phyloP scores from a whole-genome alignment of 352 stramenopile genomes.

The Phytopythium boreale region DNA sequence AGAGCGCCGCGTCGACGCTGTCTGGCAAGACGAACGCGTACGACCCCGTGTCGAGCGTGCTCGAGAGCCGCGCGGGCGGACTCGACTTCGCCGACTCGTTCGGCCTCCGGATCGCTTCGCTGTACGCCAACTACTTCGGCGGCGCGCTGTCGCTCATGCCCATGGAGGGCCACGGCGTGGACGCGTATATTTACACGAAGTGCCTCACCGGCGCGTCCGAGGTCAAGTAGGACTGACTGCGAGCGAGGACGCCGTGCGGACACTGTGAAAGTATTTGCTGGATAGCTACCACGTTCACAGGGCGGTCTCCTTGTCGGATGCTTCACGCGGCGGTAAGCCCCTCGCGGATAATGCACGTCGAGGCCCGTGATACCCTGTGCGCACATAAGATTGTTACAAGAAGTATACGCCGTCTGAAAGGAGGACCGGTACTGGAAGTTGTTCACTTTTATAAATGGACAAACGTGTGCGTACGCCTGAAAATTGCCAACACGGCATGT shows the following conservation, averaged over 20 bases:
- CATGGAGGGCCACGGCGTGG: conserved; percentile 98
- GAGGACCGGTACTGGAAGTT: no score
- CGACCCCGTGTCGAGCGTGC: conserved; percentile 62
- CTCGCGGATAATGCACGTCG: no score
- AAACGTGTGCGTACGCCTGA: no score
- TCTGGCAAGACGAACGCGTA: conserved; percentile 29
- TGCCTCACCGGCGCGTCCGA: conserved; percentile 72
- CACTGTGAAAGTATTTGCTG: no score
- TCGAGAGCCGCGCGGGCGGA: conserved; percentile 62
- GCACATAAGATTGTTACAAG: no score
- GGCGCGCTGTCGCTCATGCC: conserved; percentile 98
- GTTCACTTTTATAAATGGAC: no score
- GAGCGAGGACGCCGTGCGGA: not conserved
- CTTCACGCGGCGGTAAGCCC: no score
- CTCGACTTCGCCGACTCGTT: conserved; percentile 79
- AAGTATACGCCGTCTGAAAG: no score
- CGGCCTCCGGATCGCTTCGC: conserved; percentile 89
- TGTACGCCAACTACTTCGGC: conserved; percentile 98
- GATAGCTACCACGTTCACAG: no score
- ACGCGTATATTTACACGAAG: conserved; percentile 91
- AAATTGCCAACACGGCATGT: no score
- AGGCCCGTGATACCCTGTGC: no score
- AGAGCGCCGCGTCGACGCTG: conserved; percentile 18
- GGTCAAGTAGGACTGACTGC: conserved; percentile 42
- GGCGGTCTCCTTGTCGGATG: no score